Evolutionary conservation across 2,329 filamentous ascomycete genomes (phyloP), one percentile per base, ranked within the genome.

Genomic region (Diaporthe aspalathi): DNA sequence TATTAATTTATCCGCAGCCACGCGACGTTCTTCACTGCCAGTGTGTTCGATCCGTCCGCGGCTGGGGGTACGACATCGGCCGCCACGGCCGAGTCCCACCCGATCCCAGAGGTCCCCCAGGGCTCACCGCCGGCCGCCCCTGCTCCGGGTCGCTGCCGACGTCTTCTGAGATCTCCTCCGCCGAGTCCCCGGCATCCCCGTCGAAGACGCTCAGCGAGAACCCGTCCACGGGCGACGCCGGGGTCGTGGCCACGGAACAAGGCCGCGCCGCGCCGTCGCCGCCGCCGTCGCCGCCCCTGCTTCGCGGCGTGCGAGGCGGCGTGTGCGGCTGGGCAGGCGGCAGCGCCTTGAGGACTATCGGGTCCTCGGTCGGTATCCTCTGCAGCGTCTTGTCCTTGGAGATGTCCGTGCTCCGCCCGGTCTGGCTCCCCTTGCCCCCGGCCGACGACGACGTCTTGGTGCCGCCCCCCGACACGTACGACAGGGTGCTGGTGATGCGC

Each of bases 311-410:
- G 20, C 17, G 43, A 8, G 40, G 38, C 5, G 3, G 35, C 5
- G 5, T 35, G 5, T 9, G 17, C 2, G 57, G 38, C 3, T 24
- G 38, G 11, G 57, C 54, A 7, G 43, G 43, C 27, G 27, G 45
- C 7, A 47, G 24, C 12, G 40, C 24, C 40, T 45, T 63, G 27
- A 49, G 45, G 3, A 38, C 17, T 16, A 63, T 47, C 3, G n/a
- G 20, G 60, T 50, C 60, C 43, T 49, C 60, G 43, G 60, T 63
- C 40, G 60, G 60, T 35, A 63, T 63, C 45, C 60, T 17, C n/a
- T 49, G 43, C n/a, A 63, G 43, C 14, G 43, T 63, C 60, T 27
- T 14, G 43, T 63, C 60, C n/a, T n/a, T 35, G 4, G 60, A 63
- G 6, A 63, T 49, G 27, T 49, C 43, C 43, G 60, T 32, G 5